Conservation (phyloP, 176 grass and related monocot species). For the Sorghum bicolor region Sorghum_bicolor_NCBIv3 NC_012876.2:61904001-61904500, state of each 20-base stretch:
- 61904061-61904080: conserved; percentile 65
- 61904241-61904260: conserved; percentile 79
- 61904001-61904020: conserved; percentile 82
- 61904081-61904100: conserved; percentile 69
- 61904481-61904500: conserved; percentile 67
- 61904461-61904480: background rate
- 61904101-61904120: conserved; percentile 75
- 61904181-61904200: background rate
- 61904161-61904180: background rate
- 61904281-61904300: conserved; percentile 61
- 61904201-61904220: background rate
- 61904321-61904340: conserved; percentile 68
- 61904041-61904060: conserved; percentile 69
- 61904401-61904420: background rate
- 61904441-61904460: background rate
- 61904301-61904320: conserved; percentile 65
- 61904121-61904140: background rate
- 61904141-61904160: background rate
- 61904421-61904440: background rate
- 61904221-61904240: conserved; percentile 77
- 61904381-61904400: background rate
- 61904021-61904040: conserved; percentile 78
- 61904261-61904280: conserved; percentile 64
- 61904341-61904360: conserved; percentile 52
- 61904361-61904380: background rate